phyloP scores from a whole-genome alignment of 768 basidiomycete genomes.

The Candolleomyces efflorescens region DNA sequence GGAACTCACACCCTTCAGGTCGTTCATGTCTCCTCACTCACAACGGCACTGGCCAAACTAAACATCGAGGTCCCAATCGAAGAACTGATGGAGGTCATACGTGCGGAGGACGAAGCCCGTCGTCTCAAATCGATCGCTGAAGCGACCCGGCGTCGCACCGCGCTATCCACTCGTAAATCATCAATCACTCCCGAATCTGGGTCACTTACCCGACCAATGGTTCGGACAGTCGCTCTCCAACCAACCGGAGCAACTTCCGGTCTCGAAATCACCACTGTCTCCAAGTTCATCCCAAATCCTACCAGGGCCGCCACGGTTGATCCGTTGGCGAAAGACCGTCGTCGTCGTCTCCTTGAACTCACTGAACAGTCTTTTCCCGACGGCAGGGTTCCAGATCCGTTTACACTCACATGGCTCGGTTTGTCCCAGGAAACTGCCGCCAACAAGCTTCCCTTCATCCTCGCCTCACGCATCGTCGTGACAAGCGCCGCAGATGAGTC shows the following conservation, averaged over 20 bases:
- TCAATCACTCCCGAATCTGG: slow-evolving; percentile 9
- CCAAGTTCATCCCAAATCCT: slow-evolving; percentile 13
- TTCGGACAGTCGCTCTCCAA: slow-evolving; percentile 15
- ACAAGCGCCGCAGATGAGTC: slow-evolving; percentile 14
- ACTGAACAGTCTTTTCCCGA: slow-evolving; percentile 13
- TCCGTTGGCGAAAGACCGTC: slow-evolving; percentile 4
- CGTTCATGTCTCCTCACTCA: slow-evolving; percentile 10
- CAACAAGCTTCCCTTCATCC: slow-evolving; percentile 15
- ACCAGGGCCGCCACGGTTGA: slow-evolving; percentile 10
- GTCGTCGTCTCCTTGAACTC: slow-evolving; percentile 15
- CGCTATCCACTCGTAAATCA: slow-evolving; percentile 12
- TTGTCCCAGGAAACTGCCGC: no score
- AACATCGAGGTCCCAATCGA: slow-evolving; percentile 12
- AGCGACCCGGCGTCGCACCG: no score
- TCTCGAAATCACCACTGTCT: slow-evolving; percentile 10
- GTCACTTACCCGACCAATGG: slow-evolving; percentile 11
- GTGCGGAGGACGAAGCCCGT: slow-evolving; percentile 4
- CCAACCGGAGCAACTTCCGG: slow-evolving; percentile 9
- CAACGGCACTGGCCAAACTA: slow-evolving; percentile 12
- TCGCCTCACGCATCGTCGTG: slow-evolving; percentile 8
- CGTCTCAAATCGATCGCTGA: neutral
- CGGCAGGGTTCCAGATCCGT: slow-evolving; percentile 13
- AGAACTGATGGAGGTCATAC: slow-evolving; percentile 13
- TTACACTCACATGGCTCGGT: slow-evolving; percentile 11
- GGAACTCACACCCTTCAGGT: slow-evolving; percentile 6